phyloP scores from a whole-genome alignment of 495 filamentous ascomycete species.

The Penicillium nucicola region DNA sequence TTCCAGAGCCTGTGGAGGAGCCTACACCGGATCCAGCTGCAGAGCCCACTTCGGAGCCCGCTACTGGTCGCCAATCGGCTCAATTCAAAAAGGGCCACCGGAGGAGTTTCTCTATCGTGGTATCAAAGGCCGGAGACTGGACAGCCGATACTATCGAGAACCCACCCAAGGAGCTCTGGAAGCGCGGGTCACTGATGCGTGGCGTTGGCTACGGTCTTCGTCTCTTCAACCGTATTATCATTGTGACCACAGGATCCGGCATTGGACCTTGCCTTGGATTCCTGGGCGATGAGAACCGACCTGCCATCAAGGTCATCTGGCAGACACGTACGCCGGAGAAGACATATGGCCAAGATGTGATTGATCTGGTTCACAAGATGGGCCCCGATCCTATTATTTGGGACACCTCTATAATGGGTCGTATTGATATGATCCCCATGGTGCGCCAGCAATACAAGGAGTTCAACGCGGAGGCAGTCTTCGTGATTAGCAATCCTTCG shows the following conservation, averaged over 20 bases:
- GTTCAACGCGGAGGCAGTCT: conserved; percentile 62
- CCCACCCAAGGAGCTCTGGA: conserved; percentile 41
- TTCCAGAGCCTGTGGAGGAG: background rate
- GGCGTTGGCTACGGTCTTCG: conserved; percentile 64
- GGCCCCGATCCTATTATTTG: conserved; percentile 52
- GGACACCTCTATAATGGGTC: conserved; percentile 42
- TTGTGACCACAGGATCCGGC: conserved; percentile 72
- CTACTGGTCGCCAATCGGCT: no score
- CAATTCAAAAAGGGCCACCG: conserved; percentile 9
- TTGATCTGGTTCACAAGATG: conserved; percentile 41
- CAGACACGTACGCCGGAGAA: conserved; percentile 44
- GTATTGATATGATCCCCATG: conserved; percentile 50
- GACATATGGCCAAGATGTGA: conserved; percentile 48
- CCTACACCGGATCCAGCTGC: background rate
- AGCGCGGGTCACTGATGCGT: conserved; percentile 44
- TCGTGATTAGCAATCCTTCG: conserved; percentile 65
- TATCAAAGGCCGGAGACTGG: conserved; percentile 76
- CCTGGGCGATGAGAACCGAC: conserved; percentile 27
- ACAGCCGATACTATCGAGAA: conserved; percentile 56
- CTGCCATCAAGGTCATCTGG: conserved; percentile 51
- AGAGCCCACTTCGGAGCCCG: no score
- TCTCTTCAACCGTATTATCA: conserved; percentile 59
- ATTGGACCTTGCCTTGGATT: conserved; percentile 56
- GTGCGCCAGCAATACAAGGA: conserved; percentile 53
- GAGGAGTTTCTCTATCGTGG: conserved; percentile 31